phyloP scores from a whole-genome alignment of 2,329 filamentous ascomycete species.

The Fusarium mundagurra region DNA sequence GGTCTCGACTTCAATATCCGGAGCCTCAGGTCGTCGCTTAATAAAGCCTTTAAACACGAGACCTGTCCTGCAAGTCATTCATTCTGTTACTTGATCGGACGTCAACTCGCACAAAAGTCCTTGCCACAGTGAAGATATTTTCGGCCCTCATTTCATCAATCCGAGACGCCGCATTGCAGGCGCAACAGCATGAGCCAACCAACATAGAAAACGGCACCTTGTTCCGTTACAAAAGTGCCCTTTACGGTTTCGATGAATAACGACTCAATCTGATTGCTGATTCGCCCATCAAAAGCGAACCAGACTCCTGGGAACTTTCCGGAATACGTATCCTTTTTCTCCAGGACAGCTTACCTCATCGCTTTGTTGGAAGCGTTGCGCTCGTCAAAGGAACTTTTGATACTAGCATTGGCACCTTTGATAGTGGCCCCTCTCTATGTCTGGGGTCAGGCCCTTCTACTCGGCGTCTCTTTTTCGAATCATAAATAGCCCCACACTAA shows the following conservation, averaged over 20 bases:
- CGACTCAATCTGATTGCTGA: constrained; percentile 3
- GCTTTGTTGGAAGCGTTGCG: background rate
- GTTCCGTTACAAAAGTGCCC: constrained; percentile 23
- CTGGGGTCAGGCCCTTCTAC: constrained; percentile 20
- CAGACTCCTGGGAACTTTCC: constrained; percentile 22
- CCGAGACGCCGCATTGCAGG: constrained; percentile 11
- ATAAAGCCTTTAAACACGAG: background rate
- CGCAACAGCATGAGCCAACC: background rate
- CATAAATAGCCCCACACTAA: constrained; percentile 10
- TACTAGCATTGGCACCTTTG: constrained; percentile 43
- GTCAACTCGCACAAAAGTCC: constrained; percentile 19
- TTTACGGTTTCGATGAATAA: constrained; percentile 3
- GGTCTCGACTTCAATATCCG: constrained; percentile 32
- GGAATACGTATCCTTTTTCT: constrained; percentile 12
- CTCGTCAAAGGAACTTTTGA: constrained; percentile 43
- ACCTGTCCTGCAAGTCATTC: constrained; percentile 32
- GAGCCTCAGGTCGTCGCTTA: constrained; percentile 8
- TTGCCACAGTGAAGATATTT: background rate
- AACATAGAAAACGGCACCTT: constrained; percentile 6
- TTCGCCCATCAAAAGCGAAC: constrained; percentile 21
- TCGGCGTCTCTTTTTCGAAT: constrained; percentile 20
- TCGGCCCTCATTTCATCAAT: constrained; percentile 9
- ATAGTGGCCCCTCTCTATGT: constrained; percentile 34
- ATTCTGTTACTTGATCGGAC: background rate
- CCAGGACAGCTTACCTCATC: constrained; percentile 20